Evolutionary conservation across 2,329 filamentous ascomycete species (phyloP).

Genomic region (Exophiala calicioides): DNA sequence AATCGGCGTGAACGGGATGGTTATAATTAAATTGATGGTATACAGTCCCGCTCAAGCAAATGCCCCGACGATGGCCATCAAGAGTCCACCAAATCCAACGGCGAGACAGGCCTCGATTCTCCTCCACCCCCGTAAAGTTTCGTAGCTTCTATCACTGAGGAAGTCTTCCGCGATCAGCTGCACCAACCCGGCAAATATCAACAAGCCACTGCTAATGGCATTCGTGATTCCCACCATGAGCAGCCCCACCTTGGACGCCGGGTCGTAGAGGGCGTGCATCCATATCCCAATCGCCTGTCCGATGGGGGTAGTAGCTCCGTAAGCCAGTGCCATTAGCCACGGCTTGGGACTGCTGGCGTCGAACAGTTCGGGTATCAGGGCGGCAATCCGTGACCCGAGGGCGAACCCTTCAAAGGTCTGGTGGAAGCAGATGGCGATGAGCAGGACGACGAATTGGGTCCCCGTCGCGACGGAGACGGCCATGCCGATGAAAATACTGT

Average conservation of each 20-base stretch:
- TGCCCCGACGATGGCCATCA: conserved; percentile 69
- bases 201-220: conserved; percentile 74
- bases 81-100: conserved; percentile 59
- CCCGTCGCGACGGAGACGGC: conserved; percentile 79
- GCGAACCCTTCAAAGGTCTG: conserved; percentile 89
- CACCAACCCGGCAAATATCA: conserved; percentile 80
- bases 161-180: conserved; percentile 86
- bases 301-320: conserved; percentile 72
- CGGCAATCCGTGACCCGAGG: conserved; percentile 79
- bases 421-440: conserved; percentile 79
- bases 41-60: conserved; percentile 60
- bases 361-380: conserved; percentile 67
- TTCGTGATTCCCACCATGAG: conserved; percentile 87
- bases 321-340: conserved; percentile 67
- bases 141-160: conserved; percentile 65
- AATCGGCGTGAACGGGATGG: too few species aligned
- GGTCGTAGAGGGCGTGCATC: conserved; percentile 78
- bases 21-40: too few species aligned
- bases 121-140: conserved; percentile 57
- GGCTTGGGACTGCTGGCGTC: conserved; percentile 71
- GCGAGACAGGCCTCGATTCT: conserved; percentile 63
- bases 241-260: conserved; percentile 71
- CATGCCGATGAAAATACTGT: conserved; percentile 86
- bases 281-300: conserved; percentile 80
- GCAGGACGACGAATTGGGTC: conserved; percentile 74